Conservation (phyloP, 176 grass and related monocot genomes). For the Musa acuminata region DNA sequence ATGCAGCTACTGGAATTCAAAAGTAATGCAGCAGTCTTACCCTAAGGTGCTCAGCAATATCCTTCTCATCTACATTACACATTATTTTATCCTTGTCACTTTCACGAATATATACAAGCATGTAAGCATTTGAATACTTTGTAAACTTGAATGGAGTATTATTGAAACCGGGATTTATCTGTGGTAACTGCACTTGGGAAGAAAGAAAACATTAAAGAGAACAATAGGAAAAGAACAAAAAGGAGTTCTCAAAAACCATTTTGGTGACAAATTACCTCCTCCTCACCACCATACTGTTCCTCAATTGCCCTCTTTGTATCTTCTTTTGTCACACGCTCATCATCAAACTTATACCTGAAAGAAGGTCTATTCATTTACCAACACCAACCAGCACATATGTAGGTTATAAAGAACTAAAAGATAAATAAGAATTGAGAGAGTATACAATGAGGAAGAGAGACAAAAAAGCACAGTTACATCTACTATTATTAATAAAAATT, state of each 20-base stretch:
- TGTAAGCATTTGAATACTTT: constrained; percentile 13
- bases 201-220: neutral
- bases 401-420: neutral
- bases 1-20: neutral
- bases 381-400: neutral
- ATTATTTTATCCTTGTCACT: constrained; percentile 15
- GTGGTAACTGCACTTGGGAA: neutral
- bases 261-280: neutral
- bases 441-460: too few relatives aligned
- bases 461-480: too few relatives aligned
- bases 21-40: neutral
- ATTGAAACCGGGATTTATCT: constrained; percentile 2
- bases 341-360: constrained; percentile 12
- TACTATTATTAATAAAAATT: too few relatives aligned
- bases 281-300: constrained; percentile 11
- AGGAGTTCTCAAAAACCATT: neutral
- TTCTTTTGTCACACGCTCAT: constrained; percentile 10
- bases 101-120: constrained; percentile 17
- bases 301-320: constrained; percentile 2
- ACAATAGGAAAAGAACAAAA: neutral
- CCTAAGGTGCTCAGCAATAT: constrained; percentile 7
- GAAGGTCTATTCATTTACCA: neutral
- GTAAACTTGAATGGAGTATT: constrained; percentile 1
- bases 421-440: too few relatives aligned
- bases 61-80: constrained; percentile 4